Evolutionary conservation across 2,329 filamentous ascomycete species (phyloP), one percentile per base, ranked within the genome.

Genomic region (Cladosporium sp.): DNA sequence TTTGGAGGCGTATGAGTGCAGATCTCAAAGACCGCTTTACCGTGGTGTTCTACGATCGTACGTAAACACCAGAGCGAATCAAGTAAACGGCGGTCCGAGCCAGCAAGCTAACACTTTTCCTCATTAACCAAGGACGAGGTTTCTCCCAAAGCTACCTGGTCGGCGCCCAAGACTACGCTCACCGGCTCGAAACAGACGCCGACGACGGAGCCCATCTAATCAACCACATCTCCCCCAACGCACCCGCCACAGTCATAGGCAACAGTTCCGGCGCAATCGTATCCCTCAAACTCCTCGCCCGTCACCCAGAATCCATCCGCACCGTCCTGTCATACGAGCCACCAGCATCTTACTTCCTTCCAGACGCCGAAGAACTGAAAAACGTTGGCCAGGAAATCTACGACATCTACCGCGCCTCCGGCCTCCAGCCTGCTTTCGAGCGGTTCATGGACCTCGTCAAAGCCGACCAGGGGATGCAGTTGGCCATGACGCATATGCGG

Each of bases 11-110:
- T 3, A 44, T 61, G 7, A 60, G 59, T 5, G 52, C 54, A 22
- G 37, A 52, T 9, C 54, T 69, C 1, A 54, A 57, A 15, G 27
- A 52, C 7, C 36, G 62, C 38, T 64, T 60, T 57, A 67, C 57
- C 7, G 60, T 66, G 20, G 56, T 61, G 19, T 55, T 54, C 27
- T 68, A 62, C 52, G 64, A 67, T 53, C 61, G 66, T 48, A 41
- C 9, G 45, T 48, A 47, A 50, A 11, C 54, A 57, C 19, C 54
- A n/a, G n/a, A n/a, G n/a, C n/a, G n/a, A n/a, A n/a, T n/a, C n/a
- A n/a, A n/a, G n/a, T n/a, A n/a, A n/a, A n/a, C n/a, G n/a, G n/a
- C n/a, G n/a, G n/a, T n/a, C 47, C 15, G 13, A 53, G 8, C 58
- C 61, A 22, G 18, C n/a, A n/a, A n/a, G n/a, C 39, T 20, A 22